Evolutionary conservation across 805 yeast species (phyloP), one percentile per base, ranked within the genome.

Genomic region (Ogataea degrootiae): DNA sequence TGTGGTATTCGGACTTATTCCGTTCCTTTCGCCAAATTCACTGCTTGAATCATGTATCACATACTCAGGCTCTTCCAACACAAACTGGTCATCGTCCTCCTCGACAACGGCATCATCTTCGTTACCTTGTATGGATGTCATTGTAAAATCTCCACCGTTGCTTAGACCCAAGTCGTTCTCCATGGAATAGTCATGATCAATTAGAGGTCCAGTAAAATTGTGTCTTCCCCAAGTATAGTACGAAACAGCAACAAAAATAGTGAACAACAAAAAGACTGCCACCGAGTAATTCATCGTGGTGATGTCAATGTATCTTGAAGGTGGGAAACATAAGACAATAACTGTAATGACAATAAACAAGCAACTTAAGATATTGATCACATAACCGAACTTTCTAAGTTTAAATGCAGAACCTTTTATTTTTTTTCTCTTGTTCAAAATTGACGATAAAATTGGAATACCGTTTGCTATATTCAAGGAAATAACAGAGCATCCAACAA

Each of bases 401-500:
- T 83, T 79, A 63, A 85, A 81, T 1, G 84, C 80, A 1, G 89
- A 81, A 39, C 89, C 88, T 55, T 77, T 74, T 34, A 86, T 72
- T 49, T 83, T 82, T 42, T 69, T 65, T 47, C 94, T 66, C 45
- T 77, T 79, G 50, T 83, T 77, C 22, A 84, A 59, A 59, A 86
- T 59, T 4, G 81, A 76, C n/a, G 82, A 72, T 0, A 83, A 54
- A 23, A 87, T 82, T 2, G 96, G 96, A 15, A 87, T 79, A 3
- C 89, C 82, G 51, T 88, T 84, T 2, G 94, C 88, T 31, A 85
- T 71, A 43, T 89, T 82, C 49, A 87, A 68, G 3, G 89, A 77
- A 19, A 87, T 75, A 2, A 88, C 94, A 9, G 92, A 83, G 16
- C 91, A 83, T 0, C 95, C 94, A 69, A 87, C 80, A 63, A 87